Evolutionary conservation across 2,329 filamentous ascomycete species (phyloP), one percentile per base, ranked within the genome.

Genomic region (Blastomyces parvus): DNA sequence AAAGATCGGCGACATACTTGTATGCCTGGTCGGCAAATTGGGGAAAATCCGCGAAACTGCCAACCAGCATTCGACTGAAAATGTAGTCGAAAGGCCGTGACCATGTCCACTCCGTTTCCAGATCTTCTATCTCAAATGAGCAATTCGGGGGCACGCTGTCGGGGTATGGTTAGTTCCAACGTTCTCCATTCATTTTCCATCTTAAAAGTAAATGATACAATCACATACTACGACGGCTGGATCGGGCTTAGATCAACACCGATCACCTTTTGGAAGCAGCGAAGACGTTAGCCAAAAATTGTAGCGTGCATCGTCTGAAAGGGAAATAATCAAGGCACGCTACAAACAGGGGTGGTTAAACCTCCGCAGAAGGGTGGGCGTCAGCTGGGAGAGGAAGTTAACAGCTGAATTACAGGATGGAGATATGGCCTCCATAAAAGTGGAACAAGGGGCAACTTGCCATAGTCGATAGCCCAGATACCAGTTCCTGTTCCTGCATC

Each of bases 111-210:
- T 76, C 70, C 57, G 68, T 69, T 66, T 69, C 72, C 27, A 73
- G 71, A 68, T 80, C 78, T 67, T 80, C 78, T 66, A 80, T 74
- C 67, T 79, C 76, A 68, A 80, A 80, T 36, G 69, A 70, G 62
- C 78, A 71, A 66, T 80, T 80, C 1, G 76, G 72, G 5, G 77
- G 75, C 2, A 75, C 70, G 60, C 67, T 69, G 36, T 19, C 56
- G 13, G 6, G 1, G 30, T 36, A 42, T n/a, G 2, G 46, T 46
- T 55, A 53, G 27, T 19, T 11, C 38, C 3, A 42, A 42, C 3
- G 38, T 42, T 17, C 11, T 17, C 17, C 42, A 40, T 36, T 46
- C 40, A 52, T 53, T 13, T 25, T n/a, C 36, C 7, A n/a, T 17
- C 3, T 8, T 53, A 19, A 13, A 53, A n/a, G 30, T 11, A 17